phyloP scores from a whole-genome alignment of 23 red algal species.

The Pyropia haitanensis region DNA sequence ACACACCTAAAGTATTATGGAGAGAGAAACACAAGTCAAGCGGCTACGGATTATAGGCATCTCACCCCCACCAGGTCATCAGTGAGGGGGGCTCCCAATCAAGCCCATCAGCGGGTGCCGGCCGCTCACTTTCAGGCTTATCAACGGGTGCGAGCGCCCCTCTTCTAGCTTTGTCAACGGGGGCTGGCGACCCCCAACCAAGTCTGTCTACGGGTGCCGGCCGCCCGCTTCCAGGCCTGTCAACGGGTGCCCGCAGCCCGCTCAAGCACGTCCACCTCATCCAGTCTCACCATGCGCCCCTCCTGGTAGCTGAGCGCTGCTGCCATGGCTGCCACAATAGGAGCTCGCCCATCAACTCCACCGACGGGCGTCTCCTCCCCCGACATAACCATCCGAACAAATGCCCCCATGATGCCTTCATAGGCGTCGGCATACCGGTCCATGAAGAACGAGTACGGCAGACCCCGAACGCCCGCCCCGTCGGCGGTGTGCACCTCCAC shows the following conservation, averaged over 20 bases:
- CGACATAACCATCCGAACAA: conserved; percentile 71
- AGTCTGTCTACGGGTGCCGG: too few relatives aligned
- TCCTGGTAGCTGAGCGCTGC: conserved; percentile 63
- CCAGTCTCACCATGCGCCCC: conserved; percentile 64
- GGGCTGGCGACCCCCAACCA: too few relatives aligned
- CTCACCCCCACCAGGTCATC: too few relatives aligned
- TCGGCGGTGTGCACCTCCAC: conserved; percentile 40
- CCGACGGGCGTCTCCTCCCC: conserved; percentile 43
- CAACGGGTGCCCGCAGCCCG: conserved; percentile 15
- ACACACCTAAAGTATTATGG: too few relatives aligned
- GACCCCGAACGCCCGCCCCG: conserved; percentile 19
- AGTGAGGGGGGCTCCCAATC: too few relatives aligned
- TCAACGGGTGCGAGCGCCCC: too few relatives aligned
- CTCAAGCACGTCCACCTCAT: conserved; percentile 54
- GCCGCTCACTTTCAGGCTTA: too few relatives aligned
- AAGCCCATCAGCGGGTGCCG: too few relatives aligned
- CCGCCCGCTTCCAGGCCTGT: conserved; percentile 12
- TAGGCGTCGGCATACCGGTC: conserved; percentile 84
- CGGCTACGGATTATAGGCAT: too few relatives aligned
- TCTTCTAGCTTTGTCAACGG: too few relatives aligned
- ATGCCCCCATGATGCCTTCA: conserved; percentile 65
- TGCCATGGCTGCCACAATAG: conserved; percentile 81
- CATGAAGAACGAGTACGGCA: conserved; percentile 97
- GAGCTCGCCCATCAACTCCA: conserved; percentile 69
- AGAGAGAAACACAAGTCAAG: too few relatives aligned